Evolutionary conservation across 352 stramenopile species (phyloP).

Genomic region (Phytophthora podocarpi): DNA sequence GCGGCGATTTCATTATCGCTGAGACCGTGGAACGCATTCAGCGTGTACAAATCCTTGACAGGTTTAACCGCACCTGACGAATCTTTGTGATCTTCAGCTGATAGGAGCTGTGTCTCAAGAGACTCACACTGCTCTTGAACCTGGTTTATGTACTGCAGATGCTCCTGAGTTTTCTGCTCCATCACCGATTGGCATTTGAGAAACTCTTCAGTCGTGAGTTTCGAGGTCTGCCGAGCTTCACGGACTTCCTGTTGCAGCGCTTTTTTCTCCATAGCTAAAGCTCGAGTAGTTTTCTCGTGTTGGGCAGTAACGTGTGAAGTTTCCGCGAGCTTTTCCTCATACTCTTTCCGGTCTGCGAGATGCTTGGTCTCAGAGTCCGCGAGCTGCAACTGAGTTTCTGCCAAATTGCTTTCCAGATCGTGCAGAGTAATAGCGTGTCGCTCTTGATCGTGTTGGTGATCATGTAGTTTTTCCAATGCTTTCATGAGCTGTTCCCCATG

Average conservation of each 20-base stretch:
- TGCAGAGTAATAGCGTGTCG: background rate
- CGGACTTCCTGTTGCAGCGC: conserved; percentile 21
- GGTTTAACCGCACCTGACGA: background rate
- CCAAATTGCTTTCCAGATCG: conserved; percentile 7
- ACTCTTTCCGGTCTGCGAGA: background rate
- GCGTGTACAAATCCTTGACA: background rate
- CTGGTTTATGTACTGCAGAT: background rate
- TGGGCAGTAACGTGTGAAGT: conserved; percentile 3
- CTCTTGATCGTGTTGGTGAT: conserved; percentile 10
- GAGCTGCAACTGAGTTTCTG: conserved; percentile 4
- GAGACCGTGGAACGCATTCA: conserved; percentile 24
- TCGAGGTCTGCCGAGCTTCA: conserved; percentile 14
- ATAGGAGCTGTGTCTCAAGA: conserved; percentile 28
- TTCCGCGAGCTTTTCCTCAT: conserved; percentile 1
- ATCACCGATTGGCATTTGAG: conserved; percentile 14
- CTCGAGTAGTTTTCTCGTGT: conserved; percentile 10
- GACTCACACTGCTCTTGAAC: conserved; percentile 16
- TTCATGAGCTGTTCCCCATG: background rate
- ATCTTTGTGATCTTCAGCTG: conserved; percentile 20
- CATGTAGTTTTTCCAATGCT: conserved; percentile 5
- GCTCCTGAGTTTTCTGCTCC: conserved; percentile 18
- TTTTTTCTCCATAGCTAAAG: conserved; percentile 22
- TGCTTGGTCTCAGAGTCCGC: conserved; percentile 1
- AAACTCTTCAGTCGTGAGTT: conserved; percentile 19
- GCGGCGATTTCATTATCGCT: conserved; percentile 16